These are phyloP conservation scores for Macaranga tanarius DNA, from an alignment of 441 rosid genomes.

Conservation along the genomic window DNA sequence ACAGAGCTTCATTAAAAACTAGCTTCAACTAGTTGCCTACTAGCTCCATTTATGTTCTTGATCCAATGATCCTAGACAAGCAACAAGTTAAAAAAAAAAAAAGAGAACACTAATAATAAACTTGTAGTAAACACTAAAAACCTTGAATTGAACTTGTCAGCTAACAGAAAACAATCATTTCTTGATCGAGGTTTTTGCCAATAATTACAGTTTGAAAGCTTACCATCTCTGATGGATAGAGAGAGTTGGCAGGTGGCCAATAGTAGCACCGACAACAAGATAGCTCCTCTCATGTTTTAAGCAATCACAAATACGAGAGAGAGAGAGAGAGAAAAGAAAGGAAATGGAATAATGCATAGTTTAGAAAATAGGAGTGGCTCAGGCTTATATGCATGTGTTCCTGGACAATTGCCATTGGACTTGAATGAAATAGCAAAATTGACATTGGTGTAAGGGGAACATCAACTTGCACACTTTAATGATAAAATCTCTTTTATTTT, in stretches of 20 bases:
- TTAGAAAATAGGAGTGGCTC: slow-evolving; percentile 7
- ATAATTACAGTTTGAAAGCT: background rate
- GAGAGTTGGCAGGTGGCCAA: slow-evolving; percentile 39
- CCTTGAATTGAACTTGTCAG: background rate
- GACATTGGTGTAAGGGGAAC: slow-evolving; percentile 29
- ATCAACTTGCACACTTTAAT: background rate
- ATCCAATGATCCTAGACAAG: background rate
- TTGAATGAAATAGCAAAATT: slow-evolving; percentile 26
- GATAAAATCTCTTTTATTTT: background rate
- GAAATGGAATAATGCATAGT: background rate
- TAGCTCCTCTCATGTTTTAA: slow-evolving; percentile 29
- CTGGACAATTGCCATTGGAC: slow-evolving; percentile 20
- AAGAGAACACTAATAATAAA: no score
- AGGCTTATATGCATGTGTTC: slow-evolving; percentile 51
- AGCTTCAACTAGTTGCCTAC: background rate
- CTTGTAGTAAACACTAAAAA: background rate
- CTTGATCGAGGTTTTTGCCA: background rate
- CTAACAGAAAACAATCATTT: background rate
- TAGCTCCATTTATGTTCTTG: background rate
- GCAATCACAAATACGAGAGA: background rate
- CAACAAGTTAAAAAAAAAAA: no score
- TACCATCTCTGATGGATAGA: slow-evolving; percentile 56
- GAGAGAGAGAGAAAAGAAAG: background rate
- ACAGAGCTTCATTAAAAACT: background rate
- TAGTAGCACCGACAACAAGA: slow-evolving; percentile 42